Conservation (phyloP, 805 yeast species). For the Ogataea naganishii region DNA sequence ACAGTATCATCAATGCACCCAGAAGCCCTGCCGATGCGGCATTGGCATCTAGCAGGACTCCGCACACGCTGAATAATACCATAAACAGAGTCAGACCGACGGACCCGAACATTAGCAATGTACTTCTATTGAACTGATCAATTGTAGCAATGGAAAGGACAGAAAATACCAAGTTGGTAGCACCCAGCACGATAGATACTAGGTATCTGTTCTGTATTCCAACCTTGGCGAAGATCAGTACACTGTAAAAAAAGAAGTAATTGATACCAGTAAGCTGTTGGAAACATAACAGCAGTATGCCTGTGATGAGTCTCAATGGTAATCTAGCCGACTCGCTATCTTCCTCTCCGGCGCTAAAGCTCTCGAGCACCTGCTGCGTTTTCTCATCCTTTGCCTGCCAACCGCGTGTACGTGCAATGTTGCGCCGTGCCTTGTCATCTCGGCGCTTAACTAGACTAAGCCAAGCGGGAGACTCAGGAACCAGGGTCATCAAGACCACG, state of each 20-base stretch:
- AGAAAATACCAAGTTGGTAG: conserved; percentile 47
- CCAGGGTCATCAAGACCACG: conserved; percentile 14
- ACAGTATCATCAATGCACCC: conserved; percentile 45
- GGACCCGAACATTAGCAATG: conserved; percentile 39
- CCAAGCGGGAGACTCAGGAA: conserved; percentile 28
- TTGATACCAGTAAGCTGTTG: conserved; percentile 58
- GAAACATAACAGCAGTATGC: conserved; percentile 18
- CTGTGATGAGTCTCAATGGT: conserved; percentile 19
- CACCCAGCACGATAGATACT: conserved; percentile 47
- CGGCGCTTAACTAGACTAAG: conserved; percentile 10
- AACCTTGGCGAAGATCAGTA: conserved; percentile 43
- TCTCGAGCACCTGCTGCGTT: too few relatives aligned
- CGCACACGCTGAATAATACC: conserved; percentile 48
- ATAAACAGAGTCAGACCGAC: conserved; percentile 41
- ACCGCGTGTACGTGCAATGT: too few relatives aligned
- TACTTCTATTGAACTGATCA: conserved; percentile 39
- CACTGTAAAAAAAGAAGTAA: conserved; percentile 60
- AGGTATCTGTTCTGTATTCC: conserved; percentile 46
- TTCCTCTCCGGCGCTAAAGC: too few relatives aligned
- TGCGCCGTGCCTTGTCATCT: too few relatives aligned
- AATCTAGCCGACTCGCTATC: too few relatives aligned
- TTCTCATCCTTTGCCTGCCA: too few relatives aligned
- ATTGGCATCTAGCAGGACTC: conserved; percentile 32
- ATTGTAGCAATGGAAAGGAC: conserved; percentile 37
- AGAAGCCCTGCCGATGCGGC: conserved; percentile 23